phyloP scores from a whole-genome alignment of 2,329 filamentous ascomycete species.

The Claviceps humidiphila region DNA sequence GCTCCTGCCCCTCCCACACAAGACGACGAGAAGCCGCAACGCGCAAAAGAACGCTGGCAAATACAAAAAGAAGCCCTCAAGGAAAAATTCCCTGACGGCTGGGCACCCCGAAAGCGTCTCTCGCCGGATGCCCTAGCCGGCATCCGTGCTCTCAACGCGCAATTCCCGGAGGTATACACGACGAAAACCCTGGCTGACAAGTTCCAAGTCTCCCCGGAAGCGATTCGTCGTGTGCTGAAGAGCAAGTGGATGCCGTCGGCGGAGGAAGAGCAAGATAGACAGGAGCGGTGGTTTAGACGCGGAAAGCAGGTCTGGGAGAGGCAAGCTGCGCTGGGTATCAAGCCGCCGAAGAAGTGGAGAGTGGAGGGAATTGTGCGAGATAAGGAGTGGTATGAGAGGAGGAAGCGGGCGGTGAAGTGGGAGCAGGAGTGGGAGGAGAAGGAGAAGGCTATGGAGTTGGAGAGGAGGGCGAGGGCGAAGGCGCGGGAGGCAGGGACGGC shows the following conservation, averaged over 20 bases:
- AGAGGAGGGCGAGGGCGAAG: slow-evolving; percentile 7
- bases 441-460: slow-evolving; percentile 16
- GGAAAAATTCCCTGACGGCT: slow-evolving; percentile 68
- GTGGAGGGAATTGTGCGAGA: slow-evolving; percentile 36
- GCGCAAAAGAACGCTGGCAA: slow-evolving; percentile 46
- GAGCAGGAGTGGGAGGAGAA: slow-evolving; percentile 19
- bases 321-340: slow-evolving; percentile 46
- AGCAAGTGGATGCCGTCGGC: slow-evolving; percentile 57
- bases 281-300: slow-evolving; percentile 47
- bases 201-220: slow-evolving; percentile 80
- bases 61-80: slow-evolving; percentile 62
- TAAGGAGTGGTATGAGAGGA: slow-evolving; percentile 26
- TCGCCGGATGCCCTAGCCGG: slow-evolving; percentile 89
- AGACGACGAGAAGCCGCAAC: background rate
- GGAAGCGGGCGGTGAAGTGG: slow-evolving; percentile 13
- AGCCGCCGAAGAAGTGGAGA: slow-evolving; percentile 49
- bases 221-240: slow-evolving; percentile 73
- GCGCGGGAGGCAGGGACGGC: background rate
- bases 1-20: too few species aligned
- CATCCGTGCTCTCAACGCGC: slow-evolving; percentile 67
- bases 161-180: slow-evolving; percentile 65
- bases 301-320: slow-evolving; percentile 46
- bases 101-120: slow-evolving; percentile 72
- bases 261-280: slow-evolving; percentile 43
- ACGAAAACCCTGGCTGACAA: slow-evolving; percentile 59